Evolutionary conservation across 306 rosid species (phyloP).

Genomic region (Vachellia collinsii): DNA sequence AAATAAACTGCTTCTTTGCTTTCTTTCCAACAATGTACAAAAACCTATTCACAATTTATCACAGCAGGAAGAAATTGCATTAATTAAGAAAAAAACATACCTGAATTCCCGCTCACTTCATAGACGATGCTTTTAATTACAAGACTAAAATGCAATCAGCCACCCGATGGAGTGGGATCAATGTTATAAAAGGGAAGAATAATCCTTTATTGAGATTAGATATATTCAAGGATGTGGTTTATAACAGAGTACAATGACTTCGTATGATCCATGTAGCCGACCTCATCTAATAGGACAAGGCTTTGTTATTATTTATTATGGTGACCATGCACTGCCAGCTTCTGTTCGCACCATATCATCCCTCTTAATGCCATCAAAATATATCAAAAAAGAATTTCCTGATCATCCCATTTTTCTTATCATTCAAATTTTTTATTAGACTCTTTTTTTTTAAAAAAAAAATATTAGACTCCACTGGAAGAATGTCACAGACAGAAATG

Average conservation of each 20-base stretch:
- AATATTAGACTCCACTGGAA: background rate
- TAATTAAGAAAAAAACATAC: background rate
- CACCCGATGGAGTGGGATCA: background rate
- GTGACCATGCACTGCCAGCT: slow-evolving; percentile 15
- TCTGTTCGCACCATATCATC: slow-evolving; percentile 3
- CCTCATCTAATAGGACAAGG: too few relatives aligned
- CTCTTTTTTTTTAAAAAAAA: background rate
- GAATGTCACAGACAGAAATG: slow-evolving; percentile 3
- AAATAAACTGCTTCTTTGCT: slow-evolving; percentile 19
- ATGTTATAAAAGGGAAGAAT: slow-evolving; percentile 1
- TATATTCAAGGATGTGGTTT: background rate
- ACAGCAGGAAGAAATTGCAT: background rate
- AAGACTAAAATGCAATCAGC: slow-evolving; percentile 22
- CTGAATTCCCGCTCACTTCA: background rate
- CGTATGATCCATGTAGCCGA: too few relatives aligned
- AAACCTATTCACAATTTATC: slow-evolving; percentile 13
- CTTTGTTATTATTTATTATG: background rate
- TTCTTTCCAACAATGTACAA: background rate
- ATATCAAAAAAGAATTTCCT: background rate
- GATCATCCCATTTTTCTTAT: background rate
- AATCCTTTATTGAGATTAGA: slow-evolving; percentile 10
- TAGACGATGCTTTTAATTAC: background rate
- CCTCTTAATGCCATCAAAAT: background rate
- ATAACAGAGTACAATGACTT: too few relatives aligned
- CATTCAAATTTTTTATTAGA: background rate